Percentiles rank a stretch among this genome's conserved stretches.
Conservation (phyloP, 2,329 filamentous ascomycete genomes). For the Xylaria sp. region DNA sequence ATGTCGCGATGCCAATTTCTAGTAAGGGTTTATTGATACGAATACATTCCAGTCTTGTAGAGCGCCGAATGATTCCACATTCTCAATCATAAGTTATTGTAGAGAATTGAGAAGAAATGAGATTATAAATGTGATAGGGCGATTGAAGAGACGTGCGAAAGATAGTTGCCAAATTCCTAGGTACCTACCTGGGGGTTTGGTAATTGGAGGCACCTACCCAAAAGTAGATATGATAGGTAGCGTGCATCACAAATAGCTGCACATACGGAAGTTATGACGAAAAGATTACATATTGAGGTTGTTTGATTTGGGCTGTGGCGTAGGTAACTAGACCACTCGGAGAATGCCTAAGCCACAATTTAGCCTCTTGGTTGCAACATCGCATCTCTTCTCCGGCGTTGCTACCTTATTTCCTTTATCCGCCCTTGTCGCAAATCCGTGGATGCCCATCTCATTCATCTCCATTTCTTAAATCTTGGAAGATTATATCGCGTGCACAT, state of each 20-base stretch:
- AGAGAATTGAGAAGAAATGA: not conserved
- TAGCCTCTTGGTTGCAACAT: constrained; percentile 8
- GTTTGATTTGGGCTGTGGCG: not conserved
- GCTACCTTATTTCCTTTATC: not conserved
- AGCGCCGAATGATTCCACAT: not conserved
- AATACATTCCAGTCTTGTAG: not conserved
- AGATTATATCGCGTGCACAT: not conserved
- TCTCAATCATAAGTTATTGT: not conserved
- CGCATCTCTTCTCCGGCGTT: too few relatives aligned
- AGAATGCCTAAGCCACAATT: constrained; percentile 19
- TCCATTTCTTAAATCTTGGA: not conserved
- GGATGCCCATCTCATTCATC: constrained; percentile 8
- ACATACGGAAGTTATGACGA: not conserved
- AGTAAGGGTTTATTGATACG: not conserved
- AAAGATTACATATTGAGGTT: too few relatives aligned
- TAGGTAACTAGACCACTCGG: not conserved
- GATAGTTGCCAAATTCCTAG: too few relatives aligned
- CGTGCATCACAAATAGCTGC: not conserved
- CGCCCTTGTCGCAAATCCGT: constrained; percentile 12
- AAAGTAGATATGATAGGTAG: too few relatives aligned
- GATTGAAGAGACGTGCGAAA: not conserved
- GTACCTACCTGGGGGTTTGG: too few relatives aligned
- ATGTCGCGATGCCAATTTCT: not conserved
- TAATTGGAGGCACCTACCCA: too few relatives aligned
- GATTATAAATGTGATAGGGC: not conserved